Percentiles rank a stretch among this genome's conserved stretches.
Evolutionary conservation across 345 rosid species (phyloP).

Genomic region (Melaleuca quinquenervia): DNA sequence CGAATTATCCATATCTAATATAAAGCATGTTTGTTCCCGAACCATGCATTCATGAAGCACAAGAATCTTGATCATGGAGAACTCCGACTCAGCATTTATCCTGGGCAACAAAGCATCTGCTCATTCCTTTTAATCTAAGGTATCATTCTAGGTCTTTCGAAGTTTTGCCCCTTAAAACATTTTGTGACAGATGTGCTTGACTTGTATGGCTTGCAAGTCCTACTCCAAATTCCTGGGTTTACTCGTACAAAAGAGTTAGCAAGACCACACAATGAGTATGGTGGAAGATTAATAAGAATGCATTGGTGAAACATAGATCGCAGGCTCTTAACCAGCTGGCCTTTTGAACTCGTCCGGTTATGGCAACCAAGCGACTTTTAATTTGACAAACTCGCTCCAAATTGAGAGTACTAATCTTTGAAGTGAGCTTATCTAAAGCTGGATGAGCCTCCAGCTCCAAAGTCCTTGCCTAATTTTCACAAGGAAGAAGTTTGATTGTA

Average conservation of each 20-base stretch:
- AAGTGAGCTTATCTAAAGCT: no score
- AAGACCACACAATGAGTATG: neutral
- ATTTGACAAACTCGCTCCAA: constrained; percentile 62
- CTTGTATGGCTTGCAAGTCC: neutral
- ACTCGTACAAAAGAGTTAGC: neutral
- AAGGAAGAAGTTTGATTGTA: no score
- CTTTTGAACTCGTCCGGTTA: constrained; percentile 69
- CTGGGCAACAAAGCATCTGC: neutral
- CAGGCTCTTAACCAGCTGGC: constrained; percentile 11
- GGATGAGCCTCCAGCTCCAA: no score
- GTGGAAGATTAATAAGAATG: neutral
- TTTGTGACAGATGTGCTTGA: neutral
- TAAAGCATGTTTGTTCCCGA: neutral
- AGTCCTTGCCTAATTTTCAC: no score
- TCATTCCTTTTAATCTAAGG: neutral
- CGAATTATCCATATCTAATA: neutral
- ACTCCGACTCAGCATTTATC: neutral
- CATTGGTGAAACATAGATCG: neutral
- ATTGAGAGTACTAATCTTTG: no score
- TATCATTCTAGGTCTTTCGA: neutral
- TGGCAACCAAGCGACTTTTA: constrained; percentile 59
- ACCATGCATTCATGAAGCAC: neutral
- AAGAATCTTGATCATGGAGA: neutral
- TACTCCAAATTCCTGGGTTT: neutral
- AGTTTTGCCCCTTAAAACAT: neutral